Evolutionary conservation across 345 rosid species (phyloP), one percentile per base, ranked within the genome.

Genomic region (Citrus medica): DNA sequence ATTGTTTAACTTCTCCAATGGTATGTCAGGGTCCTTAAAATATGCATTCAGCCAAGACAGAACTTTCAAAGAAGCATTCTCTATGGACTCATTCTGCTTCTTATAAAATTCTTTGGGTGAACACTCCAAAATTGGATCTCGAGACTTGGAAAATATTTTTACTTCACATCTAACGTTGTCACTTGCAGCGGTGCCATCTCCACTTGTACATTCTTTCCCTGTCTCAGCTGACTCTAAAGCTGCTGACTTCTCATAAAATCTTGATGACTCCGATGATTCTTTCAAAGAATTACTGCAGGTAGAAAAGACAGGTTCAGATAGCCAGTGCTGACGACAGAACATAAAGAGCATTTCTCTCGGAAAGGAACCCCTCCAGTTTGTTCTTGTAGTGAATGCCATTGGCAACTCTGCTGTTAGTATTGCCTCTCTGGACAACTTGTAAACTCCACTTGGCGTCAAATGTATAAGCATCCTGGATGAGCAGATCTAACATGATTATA

Each of bases 281-380:
- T 85, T 83, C 67, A 40, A 35, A 75, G 96, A 90, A 74, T 60
- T 28, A 60, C 72, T 72, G 75, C 81, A 79, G 66, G 75, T 46
- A 60, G 85, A 72, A 80, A 93, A 87, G 78, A 83, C 83, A 19
- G 99, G 99, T 79, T 96, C 99, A 76, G 92, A 84, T 64, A 94
- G 88, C 75, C 87, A 83, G 61, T 94, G 96, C 86, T 86, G 92
- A 82, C 94, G 95, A 87, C 99, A 96, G 82, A 96, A 92, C 74
- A 88, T 64, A 79, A 85, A 68, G 38, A 94, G 87, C 62, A 92
- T 85, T 80, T 96, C 99, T 86, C 88, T 90, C 16, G 99, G 99
- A 64, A 83, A 83, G 76, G 89, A 86, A 76, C 97, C 98, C 79
- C 90, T 91, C 99, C 99, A 96, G 66, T 91, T 90, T 80, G 93